Percentiles rank a stretch among this genome's conserved stretches.
phyloP scores from a whole-genome alignment of 106 monocot species.

The Dactylorhiza incarnata region DNA sequence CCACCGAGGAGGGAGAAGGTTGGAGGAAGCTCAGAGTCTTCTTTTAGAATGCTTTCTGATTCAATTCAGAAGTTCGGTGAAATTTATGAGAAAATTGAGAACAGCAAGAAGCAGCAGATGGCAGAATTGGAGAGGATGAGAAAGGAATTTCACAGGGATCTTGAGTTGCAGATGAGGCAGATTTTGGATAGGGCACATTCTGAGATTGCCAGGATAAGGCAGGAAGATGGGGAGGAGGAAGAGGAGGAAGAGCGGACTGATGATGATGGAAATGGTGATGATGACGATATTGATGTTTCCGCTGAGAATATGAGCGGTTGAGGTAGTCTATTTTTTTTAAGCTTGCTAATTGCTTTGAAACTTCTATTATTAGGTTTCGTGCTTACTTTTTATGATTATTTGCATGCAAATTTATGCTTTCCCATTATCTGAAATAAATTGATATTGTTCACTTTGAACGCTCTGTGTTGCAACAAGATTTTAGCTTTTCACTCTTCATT shows the following conservation, averaged over 20 bases:
- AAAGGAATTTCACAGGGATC: slow-evolving; percentile 72
- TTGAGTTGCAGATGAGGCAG: slow-evolving; percentile 71
- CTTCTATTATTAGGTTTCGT: not conserved
- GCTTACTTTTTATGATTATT: not conserved
- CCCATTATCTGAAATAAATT: not conserved
- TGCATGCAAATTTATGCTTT: not conserved
- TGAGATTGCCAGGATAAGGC: slow-evolving; percentile 58
- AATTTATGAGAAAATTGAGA: slow-evolving; percentile 84
- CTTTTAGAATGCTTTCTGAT: slow-evolving; percentile 54
- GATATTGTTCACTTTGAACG: not conserved
- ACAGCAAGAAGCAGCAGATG: slow-evolving; percentile 65
- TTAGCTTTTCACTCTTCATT: not conserved
- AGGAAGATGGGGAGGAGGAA: slow-evolving; percentile 35
- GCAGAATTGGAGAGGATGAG: slow-evolving; percentile 79
- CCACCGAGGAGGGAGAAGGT: slow-evolving; percentile 28
- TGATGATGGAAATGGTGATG: slow-evolving; percentile 15
- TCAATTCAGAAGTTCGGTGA: slow-evolving; percentile 75
- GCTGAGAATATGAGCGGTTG: slow-evolving; percentile 42
- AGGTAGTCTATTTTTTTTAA: slow-evolving; percentile 18
- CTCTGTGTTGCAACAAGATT: not conserved
- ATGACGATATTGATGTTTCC: slow-evolving; percentile 37
- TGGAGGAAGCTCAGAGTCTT: slow-evolving; percentile 18
- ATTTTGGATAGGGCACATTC: slow-evolving; percentile 74
- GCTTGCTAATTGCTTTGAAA: not conserved
- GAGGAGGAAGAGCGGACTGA: slow-evolving; percentile 20